These are phyloP conservation scores for Carex myosuroides DNA, from an alignment of 176 grass and related monocot genomes.

Conservation along the genomic window DNA sequence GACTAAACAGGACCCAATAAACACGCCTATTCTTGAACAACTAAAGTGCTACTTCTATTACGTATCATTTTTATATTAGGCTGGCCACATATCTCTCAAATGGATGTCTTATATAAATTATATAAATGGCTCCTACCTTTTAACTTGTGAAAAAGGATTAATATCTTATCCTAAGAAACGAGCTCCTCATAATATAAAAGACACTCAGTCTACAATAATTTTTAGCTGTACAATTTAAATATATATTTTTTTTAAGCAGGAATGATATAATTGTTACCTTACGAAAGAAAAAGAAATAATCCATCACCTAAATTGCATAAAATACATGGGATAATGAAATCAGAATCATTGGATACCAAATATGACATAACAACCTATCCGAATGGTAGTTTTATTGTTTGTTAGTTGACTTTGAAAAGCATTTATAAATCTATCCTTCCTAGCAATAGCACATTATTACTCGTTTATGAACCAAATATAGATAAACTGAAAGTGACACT, in stretches of 20 bases:
- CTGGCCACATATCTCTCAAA: not conserved
- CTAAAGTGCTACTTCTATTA: no score
- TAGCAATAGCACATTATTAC: not conserved
- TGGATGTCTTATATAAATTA: slow-evolving; percentile 1
- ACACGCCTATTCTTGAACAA: no score
- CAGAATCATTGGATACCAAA: not conserved
- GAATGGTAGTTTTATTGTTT: not conserved
- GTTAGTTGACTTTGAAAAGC: not conserved
- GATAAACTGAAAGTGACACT: not conserved
- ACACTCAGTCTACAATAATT: no score
- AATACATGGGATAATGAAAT: not conserved
- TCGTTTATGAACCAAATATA: not conserved
- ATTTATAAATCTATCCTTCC: not conserved
- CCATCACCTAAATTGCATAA: not conserved
- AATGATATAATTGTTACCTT: no score
- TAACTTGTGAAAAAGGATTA: not conserved
- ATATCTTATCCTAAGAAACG: no score
- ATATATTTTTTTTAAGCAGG: no score
- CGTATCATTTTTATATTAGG: not conserved
- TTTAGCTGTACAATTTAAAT: no score
- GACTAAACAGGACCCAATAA: no score
- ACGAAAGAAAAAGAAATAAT: not conserved
- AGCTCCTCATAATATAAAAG: no score
- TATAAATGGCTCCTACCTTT: not conserved
- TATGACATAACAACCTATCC: not conserved